Evolutionary conservation across 2,329 filamentous ascomycete genomes (phyloP).

Genomic region (Penicillium expansum): DNA sequence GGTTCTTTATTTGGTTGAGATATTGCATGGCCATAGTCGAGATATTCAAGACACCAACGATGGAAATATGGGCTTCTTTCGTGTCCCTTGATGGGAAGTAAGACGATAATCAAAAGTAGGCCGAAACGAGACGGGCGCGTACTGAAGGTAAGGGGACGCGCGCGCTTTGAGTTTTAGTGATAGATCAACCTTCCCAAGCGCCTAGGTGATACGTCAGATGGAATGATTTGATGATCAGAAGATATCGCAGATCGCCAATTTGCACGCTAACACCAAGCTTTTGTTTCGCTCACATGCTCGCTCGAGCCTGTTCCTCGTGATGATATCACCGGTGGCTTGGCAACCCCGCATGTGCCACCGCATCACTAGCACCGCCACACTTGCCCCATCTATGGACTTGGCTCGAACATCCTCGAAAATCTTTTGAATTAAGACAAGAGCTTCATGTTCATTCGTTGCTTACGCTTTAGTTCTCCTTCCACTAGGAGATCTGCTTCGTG

Average conservation of each 20-base stretch:
- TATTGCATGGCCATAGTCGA: constrained; percentile 39
- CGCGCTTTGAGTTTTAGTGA: constrained; percentile 8
- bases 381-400: not conserved
- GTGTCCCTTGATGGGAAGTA: not conserved
- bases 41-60: not conserved
- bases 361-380: not conserved
- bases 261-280: not conserved
- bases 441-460: not conserved
- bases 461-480: not conserved
- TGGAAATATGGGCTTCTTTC: not conserved
- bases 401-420: not conserved
- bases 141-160: constrained; percentile 13
- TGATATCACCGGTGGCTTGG: constrained; percentile 24
- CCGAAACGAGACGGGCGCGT: constrained; percentile 17
- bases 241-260: not conserved
- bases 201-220: not conserved
- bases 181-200: constrained; percentile 13
- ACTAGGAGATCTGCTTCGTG: no score
- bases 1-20: constrained; percentile 43
- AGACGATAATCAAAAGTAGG: constrained; percentile 1
- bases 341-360: constrained; percentile 14
- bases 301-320: constrained; percentile 2
- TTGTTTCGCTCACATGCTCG: not conserved
- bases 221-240: not conserved
- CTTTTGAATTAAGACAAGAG: not conserved